Evolutionary conservation across 2,329 filamentous ascomycete genomes (phyloP), one percentile per base, ranked within the genome.

Genomic region (Ramichloridium luteum): DNA sequence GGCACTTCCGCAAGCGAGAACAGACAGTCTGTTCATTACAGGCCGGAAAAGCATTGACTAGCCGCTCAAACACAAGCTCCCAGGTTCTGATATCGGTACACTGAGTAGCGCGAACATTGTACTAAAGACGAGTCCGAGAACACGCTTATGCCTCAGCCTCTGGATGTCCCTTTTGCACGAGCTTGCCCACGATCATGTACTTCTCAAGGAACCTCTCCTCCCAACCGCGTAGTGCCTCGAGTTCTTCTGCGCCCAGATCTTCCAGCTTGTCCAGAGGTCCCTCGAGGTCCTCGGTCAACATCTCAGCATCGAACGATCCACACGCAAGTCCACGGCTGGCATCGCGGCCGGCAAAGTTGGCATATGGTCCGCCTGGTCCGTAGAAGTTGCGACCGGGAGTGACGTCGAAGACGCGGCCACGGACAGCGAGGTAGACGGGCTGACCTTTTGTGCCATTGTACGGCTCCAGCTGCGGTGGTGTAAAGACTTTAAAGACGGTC

Each of bases 291-390:
- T 88, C 75, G 12, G 90, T 96, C 60, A 96, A 62, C 85, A 96
- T 93, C 5, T 86, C 80, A 65, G 82, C 74, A 54, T 94, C 90
- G 57, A 98, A 96, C 62, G 83, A 93, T 37, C 86, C 83, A 57
- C 74, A 82, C 1, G 90, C 88, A 38, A 98, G 62, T 1, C 90
- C 90, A 31, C 88, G 71, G 43, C 74, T 84, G 13, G 90, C 90
- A 59, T 98, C 90, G 23, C 86, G 68, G 1, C 90, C 90, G 1
- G 90, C 90, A 54, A 98, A 98, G 63, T 96, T 96, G 57, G 78
- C 77, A 58, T 98, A 98, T 2, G 88, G 85, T 0, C 88, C 88
- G 9, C 85, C 86, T 13, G 90, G 90, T 3, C 90, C 90, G 61
- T 98, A 98, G 59, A 96, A 96, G 64, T 92, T 86, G 51, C 79